Percentiles rank a stretch among this genome's conserved stretches.
phyloP scores from a whole-genome alignment of 768 basidiomycete genomes.

The Tricholoma hemisulphureum region DNA sequence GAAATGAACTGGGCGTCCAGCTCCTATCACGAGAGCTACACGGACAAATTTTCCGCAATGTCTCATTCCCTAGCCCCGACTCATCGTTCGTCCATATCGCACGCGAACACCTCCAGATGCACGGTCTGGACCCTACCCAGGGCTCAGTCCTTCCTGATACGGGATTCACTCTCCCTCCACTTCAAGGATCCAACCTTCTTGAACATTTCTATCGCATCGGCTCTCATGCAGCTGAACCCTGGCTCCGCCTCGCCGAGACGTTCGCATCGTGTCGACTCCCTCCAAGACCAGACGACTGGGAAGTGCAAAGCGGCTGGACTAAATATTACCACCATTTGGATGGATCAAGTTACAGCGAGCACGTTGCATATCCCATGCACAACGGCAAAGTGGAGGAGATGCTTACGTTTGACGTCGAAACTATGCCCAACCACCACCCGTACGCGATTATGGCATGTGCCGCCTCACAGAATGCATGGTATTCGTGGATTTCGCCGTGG shows the following conservation, averaged over 20 bases:
- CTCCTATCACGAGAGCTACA: constrained; percentile 82
- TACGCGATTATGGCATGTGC: constrained; percentile 90
- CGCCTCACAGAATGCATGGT: constrained; percentile 83
- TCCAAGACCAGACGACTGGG: constrained; percentile 50
- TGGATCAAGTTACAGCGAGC: constrained; percentile 74
- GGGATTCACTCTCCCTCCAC: constrained; percentile 75
- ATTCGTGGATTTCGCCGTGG: constrained; percentile 96
- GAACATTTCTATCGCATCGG: constrained; percentile 91
- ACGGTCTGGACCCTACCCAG: constrained; percentile 77
- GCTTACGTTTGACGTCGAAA: constrained; percentile 93
- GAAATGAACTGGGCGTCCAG: constrained; percentile 93
- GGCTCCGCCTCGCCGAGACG: constrained; percentile 63
- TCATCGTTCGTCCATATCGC: constrained; percentile 70
- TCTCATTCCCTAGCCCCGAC: constrained; percentile 61
- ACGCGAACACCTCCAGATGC: constrained; percentile 73
- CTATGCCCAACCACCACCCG: constrained; percentile 77
- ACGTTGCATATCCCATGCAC: constrained; percentile 65
- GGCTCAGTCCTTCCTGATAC: constrained; percentile 80
- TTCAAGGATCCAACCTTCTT: constrained; percentile 79
- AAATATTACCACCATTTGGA: constrained; percentile 71
- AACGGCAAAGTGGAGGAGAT: constrained; percentile 64
- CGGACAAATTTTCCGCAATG: constrained; percentile 75
- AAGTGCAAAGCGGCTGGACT: constrained; percentile 81
- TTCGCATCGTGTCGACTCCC: constrained; percentile 58
- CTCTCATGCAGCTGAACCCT: constrained; percentile 65